These are phyloP conservation scores for Calophaca sinica DNA, from an alignment of 306 rosid species.

Conservation along the genomic window DNA sequence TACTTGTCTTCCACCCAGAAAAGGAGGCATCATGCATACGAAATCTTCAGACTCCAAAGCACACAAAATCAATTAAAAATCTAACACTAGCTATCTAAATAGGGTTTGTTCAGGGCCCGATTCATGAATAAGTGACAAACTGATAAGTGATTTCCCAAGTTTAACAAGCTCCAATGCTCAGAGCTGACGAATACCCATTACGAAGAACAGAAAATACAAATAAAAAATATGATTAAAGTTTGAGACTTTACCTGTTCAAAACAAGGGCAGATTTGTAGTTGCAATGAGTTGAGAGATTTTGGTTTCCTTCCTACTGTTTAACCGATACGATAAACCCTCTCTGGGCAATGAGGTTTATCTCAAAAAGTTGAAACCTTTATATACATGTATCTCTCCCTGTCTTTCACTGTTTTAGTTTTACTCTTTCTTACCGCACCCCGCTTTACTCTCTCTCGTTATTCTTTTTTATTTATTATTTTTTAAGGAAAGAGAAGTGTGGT, in stretches of 20 bases:
- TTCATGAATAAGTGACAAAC: no score
- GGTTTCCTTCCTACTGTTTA: neutral
- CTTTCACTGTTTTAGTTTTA: conserved; percentile 32
- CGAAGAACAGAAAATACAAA: neutral
- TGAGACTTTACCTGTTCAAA: conserved; percentile 49
- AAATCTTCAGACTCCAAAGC: neutral
- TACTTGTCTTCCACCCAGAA: conserved; percentile 13
- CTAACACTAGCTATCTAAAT: conserved; percentile 5
- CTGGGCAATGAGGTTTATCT: conserved; percentile 56
- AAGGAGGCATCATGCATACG: neutral
- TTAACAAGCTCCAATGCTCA: neutral
- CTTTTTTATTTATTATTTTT: neutral
- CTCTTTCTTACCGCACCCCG: conserved; percentile 18
- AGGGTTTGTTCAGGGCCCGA: conserved; percentile 25
- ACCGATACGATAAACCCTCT: conserved; percentile 50
- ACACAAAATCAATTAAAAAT: neutral
- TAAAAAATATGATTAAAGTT: neutral
- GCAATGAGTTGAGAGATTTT: conserved; percentile 19
- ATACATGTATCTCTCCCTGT: neutral
- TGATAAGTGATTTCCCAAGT: neutral
- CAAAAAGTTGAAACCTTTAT: neutral
- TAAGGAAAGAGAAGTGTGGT: neutral
- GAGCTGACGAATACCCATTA: conserved; percentile 1
- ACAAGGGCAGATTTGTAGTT: conserved; percentile 36
- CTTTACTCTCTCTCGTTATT: neutral